A percentile compares a stretch with the other conserved stretches of the same genome.
phyloP scores from a whole-genome alignment of 2,329 filamentous ascomycete species.

The Cadophora sp. region DNA sequence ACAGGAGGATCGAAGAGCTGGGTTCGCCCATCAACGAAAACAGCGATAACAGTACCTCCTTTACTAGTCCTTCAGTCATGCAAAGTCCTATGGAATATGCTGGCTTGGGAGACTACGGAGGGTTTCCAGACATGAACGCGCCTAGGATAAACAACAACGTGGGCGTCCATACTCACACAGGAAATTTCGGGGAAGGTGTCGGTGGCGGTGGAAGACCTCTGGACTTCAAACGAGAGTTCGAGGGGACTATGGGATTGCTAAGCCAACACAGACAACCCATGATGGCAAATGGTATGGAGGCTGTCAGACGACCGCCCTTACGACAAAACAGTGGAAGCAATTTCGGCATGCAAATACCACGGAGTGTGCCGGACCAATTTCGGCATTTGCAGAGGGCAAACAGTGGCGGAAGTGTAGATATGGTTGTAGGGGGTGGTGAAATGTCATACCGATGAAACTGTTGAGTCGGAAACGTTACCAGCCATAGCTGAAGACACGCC shows the following conservation, averaged over 20 bases:
- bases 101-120: slow-evolving; percentile 32
- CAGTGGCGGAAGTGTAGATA: slow-evolving; percentile 27
- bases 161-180: slow-evolving; percentile 24
- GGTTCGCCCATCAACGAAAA: slow-evolving; percentile 34
- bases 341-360: slow-evolving; percentile 36
- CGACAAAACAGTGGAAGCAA: slow-evolving; percentile 35
- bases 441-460: slow-evolving; percentile 15
- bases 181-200: slow-evolving; percentile 33
- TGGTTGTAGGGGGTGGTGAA: slow-evolving; percentile 21
- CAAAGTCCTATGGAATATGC: slow-evolving; percentile 39
- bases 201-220: slow-evolving; percentile 30
- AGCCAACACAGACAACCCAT: slow-evolving; percentile 21
- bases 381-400: slow-evolving; percentile 34
- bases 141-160: slow-evolving; percentile 27
- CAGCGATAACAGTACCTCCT: slow-evolving; percentile 32
- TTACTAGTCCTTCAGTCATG: slow-evolving; percentile 37
- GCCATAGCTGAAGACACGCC: slow-evolving; percentile 9
- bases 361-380: slow-evolving; percentile 40
- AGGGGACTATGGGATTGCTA: slow-evolving; percentile 27
- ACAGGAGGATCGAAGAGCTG: slow-evolving; percentile 41
- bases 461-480: slow-evolving; percentile 1
- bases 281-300: slow-evolving; percentile 19
- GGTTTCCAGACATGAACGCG: slow-evolving; percentile 35
- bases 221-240: slow-evolving; percentile 38
- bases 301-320: slow-evolving; percentile 36